Percentiles rank a stretch among this genome's conserved stretches.
Evolutionary conservation across 192 early-diverging fungal genomes (phyloP).

Genomic region (Coemansia sp.): DNA sequence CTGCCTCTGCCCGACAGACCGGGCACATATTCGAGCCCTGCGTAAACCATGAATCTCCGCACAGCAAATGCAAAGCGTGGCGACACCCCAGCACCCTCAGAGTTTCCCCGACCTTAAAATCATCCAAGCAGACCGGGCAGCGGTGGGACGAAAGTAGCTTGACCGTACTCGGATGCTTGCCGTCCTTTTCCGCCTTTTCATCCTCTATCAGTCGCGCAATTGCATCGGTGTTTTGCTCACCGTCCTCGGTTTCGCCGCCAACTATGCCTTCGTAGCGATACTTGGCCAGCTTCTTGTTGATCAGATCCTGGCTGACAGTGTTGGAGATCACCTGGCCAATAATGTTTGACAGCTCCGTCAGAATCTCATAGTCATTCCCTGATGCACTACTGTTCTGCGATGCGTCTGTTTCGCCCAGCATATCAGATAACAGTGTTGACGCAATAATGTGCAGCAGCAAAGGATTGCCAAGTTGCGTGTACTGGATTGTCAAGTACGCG

Average conservation of each 20-base stretch:
- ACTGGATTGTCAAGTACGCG: slow-evolving; percentile 42
- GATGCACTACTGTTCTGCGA: slow-evolving; percentile 1
- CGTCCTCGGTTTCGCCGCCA: not conserved
- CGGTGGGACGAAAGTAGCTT: slow-evolving; percentile 39
- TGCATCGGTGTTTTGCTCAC: not conserved
- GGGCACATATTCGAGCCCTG: slow-evolving; percentile 52
- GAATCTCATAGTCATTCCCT: slow-evolving; percentile 46
- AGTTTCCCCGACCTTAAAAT: slow-evolving; percentile 28
- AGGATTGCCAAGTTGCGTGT: slow-evolving; percentile 42
- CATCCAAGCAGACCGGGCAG: slow-evolving; percentile 52
- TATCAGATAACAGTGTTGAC: slow-evolving; percentile 41
- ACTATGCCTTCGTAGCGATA: slow-evolving; percentile 21
- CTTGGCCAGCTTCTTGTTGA: slow-evolving; percentile 34
- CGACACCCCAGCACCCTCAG: slow-evolving; percentile 43
- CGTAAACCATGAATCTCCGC: slow-evolving; percentile 54
- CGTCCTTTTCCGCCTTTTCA: not conserved
- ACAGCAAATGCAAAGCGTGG: slow-evolving; percentile 41
- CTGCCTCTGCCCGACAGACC: slow-evolving; percentile 42
- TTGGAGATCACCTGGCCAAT: slow-evolving; percentile 31
- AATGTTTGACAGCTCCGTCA: slow-evolving; percentile 47
- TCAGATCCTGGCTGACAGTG: slow-evolving; percentile 43
- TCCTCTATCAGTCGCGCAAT: slow-evolving; percentile 15
- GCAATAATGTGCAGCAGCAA: slow-evolving; percentile 40
- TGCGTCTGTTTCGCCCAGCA: slow-evolving; percentile 8
- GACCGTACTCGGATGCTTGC: slow-evolving; percentile 8